phyloP scores from a whole-genome alignment of 75 land plant species.

The Azolla pinnata region DNA sequence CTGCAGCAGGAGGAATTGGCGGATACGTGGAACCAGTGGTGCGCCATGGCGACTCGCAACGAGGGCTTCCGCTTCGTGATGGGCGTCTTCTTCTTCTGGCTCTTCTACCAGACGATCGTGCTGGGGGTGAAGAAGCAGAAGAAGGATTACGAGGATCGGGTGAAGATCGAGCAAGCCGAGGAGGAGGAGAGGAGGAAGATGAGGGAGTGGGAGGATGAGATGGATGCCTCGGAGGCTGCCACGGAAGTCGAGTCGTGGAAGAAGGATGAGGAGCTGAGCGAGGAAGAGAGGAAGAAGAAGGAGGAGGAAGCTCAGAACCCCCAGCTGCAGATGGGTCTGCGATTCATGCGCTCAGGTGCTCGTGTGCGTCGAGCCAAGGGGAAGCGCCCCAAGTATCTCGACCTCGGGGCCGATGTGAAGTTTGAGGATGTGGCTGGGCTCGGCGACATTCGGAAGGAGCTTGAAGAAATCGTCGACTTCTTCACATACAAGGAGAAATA shows the following conservation, averaged over 20 bases:
- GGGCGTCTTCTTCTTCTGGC: slow-evolving; percentile 49
- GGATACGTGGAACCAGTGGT: slow-evolving; percentile 28
- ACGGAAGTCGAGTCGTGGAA: background rate
- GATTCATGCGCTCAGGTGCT: slow-evolving; percentile 90
- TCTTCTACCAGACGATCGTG: slow-evolving; percentile 71
- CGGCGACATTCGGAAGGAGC: slow-evolving; percentile 87
- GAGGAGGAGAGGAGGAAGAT: slow-evolving; percentile 75
- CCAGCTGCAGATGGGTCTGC: slow-evolving; percentile 52
- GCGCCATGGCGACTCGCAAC: slow-evolving; percentile 39
- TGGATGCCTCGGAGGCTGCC: slow-evolving; percentile 27
- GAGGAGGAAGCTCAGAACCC: slow-evolving; percentile 48
- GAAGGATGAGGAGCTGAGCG: slow-evolving; percentile 25
- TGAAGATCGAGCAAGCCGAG: slow-evolving; percentile 76
- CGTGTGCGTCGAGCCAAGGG: slow-evolving; percentile 48
- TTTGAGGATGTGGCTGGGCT: slow-evolving; percentile 94
- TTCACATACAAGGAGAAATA: slow-evolving; percentile 80
- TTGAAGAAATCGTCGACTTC: slow-evolving; percentile 94
- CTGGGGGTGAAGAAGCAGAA: slow-evolving; percentile 54
- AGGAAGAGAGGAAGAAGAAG: slow-evolving; percentile 38
- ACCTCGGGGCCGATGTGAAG: slow-evolving; percentile 70
- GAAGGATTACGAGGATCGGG: slow-evolving; percentile 81
- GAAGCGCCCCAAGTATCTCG: slow-evolving; percentile 52
- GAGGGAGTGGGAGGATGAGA: slow-evolving; percentile 56
- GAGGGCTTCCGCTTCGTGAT: slow-evolving; percentile 38
- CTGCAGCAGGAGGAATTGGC: slow-evolving; percentile 11